Base-by-base conservation (phyloP, 2,329 filamentous ascomycete species). In the Rhinocladiella mackenziei region DNA sequence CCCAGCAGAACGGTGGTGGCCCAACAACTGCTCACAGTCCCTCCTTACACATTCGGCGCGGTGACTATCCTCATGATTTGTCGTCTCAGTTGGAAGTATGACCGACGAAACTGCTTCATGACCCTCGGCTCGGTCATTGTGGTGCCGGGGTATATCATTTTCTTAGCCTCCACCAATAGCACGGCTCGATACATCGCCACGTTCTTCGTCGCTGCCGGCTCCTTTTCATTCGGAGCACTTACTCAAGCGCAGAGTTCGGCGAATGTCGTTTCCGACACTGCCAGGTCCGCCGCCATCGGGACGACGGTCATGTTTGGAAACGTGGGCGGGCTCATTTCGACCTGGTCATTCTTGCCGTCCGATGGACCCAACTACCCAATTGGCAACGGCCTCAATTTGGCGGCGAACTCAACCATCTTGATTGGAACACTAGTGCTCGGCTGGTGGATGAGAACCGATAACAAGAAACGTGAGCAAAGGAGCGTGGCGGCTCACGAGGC, bases 281-380 rank as follows among this genome's bases (percentile, higher is more conserved):
- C 83, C 0, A 73, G 83, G 10, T 78, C 77, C 7, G 74, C 79
- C 1, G 81, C 80, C 3, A 83, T 86, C 32, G 81, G 77, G 7
- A 76, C 75, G 0, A 80, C 78, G 39, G 79, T 86, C 57, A 86
- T 86, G 81, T 67, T 84, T 17, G 84, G 83, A 18, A 86, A 86
- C 43, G 60, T 86, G n/a, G 84, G 84, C 2, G 84, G 83, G 0
- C 61, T 86, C 23, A 73, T 84, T 45, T 74, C 77, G 1, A 82
- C 78, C 0, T 85, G 81, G 80, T 73, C 70, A 1, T 85, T 82
- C 63, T 56, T 85, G n/a, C 73, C 75, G 0, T 76, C 66, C 54
- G 83, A 86, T 57, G 76, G 56, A 0, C 83, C 83, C 0, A 63
- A 86, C 45, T 88, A 80, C 56, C 78, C 70, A 48, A 84, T 86